Evolutionary conservation across 1,284 basidiomycete genomes (phyloP).

Genomic region (Puccinia polysora): DNA sequence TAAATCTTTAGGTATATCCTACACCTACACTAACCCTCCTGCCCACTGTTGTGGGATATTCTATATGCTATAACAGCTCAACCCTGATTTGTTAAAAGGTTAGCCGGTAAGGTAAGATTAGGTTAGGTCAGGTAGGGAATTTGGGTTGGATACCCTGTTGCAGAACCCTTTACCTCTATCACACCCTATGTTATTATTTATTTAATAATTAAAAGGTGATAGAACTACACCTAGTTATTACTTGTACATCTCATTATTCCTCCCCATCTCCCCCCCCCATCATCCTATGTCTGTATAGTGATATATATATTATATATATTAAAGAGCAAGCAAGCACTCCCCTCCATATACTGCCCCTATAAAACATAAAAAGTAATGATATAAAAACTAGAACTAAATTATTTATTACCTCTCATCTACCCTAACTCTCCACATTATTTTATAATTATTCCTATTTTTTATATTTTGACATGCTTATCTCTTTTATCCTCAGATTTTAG

Average conservation of each 20-base stretch:
- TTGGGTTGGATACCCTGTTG: not conserved
- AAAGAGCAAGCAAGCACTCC: constrained; percentile 1
- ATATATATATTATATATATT: not conserved
- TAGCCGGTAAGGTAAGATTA: not conserved
- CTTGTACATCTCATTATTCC: constrained; percentile 14
- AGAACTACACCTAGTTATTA: constrained; percentile 10
- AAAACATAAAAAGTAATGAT: constrained; percentile 12
- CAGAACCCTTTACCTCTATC: constrained; percentile 2
- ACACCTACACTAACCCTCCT: not conserved
- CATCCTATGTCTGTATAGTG: constrained; percentile 13
- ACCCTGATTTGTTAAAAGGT: not conserved
- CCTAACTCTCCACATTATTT: constrained; percentile 2
- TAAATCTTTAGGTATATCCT: not conserved
- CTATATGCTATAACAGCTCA: constrained; percentile 1
- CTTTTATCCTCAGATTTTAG: too few relatives aligned
- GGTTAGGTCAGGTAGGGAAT: not conserved
- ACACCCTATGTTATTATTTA: not conserved
- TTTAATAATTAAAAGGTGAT: not conserved
- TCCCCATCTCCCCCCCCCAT: not conserved
- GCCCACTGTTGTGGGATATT: not conserved
- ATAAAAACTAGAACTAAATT: constrained; percentile 8
- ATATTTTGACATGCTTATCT: not conserved
- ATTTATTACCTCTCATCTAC: constrained; percentile 6
- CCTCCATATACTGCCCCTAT: constrained; percentile 2
- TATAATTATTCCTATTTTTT: not conserved